Evolutionary conservation across 345 rosid genomes (phyloP).

Genomic region (Anastatica hierochuntica): DNA sequence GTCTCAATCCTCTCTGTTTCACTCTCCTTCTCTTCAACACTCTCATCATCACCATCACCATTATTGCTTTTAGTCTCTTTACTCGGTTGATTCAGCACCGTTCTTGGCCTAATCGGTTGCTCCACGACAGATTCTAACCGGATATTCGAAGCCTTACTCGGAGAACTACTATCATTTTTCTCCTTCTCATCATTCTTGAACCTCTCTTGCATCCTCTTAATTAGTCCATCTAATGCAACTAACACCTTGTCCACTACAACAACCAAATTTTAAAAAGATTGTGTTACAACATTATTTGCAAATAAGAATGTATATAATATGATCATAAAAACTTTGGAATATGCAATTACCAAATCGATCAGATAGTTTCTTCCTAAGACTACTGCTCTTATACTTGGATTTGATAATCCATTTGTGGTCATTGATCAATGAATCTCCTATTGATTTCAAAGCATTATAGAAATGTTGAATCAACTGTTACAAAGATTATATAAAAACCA

Average conservation of each 20-base stretch:
- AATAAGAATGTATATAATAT: background rate
- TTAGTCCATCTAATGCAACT: conserved; percentile 46
- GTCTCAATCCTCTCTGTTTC: conserved; percentile 15
- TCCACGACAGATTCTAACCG: conserved; percentile 10
- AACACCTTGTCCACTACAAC: conserved; percentile 45
- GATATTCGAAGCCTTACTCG: background rate
- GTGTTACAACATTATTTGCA: background rate
- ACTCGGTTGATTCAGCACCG: conserved; percentile 17
- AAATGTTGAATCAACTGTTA: conserved; percentile 43
- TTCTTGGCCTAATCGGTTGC: conserved; percentile 27
- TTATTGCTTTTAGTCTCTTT: conserved; percentile 12
- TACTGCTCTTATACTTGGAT: conserved; percentile 23
- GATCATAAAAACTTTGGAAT: background rate
- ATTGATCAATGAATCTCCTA: conserved; percentile 63
- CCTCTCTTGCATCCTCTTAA: conserved; percentile 36
- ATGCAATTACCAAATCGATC: conserved; percentile 40
- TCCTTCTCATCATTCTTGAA: conserved; percentile 22
- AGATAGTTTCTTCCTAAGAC: conserved; percentile 23
- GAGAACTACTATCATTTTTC: conserved; percentile 8
- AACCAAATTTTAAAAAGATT: background rate
- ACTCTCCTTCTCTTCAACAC: too few species aligned
- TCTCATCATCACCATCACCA: conserved; percentile 11
- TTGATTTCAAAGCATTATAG: conserved; percentile 38
- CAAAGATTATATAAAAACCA: background rate
- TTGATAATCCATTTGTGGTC: conserved; percentile 41